A percentile compares a stretch with the other conserved stretches of the same genome.
Evolutionary conservation across 208 protist species (phyloP).

Genomic region (Acanthamoeba lugdunensis): DNA sequence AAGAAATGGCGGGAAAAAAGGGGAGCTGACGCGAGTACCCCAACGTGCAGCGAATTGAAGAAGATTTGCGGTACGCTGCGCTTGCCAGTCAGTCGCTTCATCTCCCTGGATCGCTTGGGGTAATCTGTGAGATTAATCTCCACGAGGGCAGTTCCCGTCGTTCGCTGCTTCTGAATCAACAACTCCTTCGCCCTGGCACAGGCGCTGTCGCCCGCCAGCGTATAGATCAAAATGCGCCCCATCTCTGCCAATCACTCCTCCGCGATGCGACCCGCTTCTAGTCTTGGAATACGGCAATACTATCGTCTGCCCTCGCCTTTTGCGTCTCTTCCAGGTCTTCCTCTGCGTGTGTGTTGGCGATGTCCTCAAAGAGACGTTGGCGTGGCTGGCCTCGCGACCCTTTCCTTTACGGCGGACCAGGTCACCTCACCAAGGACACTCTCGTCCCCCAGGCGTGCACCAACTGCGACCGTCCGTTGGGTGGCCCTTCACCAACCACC

Average conservation of each 20-base stretch:
- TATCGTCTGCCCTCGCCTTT: neutral
- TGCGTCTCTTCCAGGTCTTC: too few relatives aligned
- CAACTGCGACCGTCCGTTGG: too few relatives aligned
- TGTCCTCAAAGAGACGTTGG: neutral
- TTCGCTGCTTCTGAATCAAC: neutral
- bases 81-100: conserved; percentile 37
- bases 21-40: neutral
- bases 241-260: neutral
- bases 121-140: conserved; percentile 41
- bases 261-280: neutral
- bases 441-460: too few relatives aligned
- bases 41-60: conserved; percentile 28
- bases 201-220: neutral
- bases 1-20: neutral
- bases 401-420: too few relatives aligned
- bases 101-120: conserved; percentile 15
- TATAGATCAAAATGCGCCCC: conserved; percentile 36
- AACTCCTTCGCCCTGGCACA: conserved; percentile 29
- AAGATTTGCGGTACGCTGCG: conserved; percentile 46
- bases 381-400: too few relatives aligned
- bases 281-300: neutral
- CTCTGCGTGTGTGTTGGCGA: neutral
- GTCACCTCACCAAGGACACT: too few relatives aligned
- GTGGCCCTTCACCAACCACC: too few relatives aligned
- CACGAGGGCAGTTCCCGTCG: neutral